A percentile compares a stretch with the other conserved stretches of the same genome.
phyloP scores from a whole-genome alignment of 805 yeast species.

The Ascoidea tarda region DNA sequence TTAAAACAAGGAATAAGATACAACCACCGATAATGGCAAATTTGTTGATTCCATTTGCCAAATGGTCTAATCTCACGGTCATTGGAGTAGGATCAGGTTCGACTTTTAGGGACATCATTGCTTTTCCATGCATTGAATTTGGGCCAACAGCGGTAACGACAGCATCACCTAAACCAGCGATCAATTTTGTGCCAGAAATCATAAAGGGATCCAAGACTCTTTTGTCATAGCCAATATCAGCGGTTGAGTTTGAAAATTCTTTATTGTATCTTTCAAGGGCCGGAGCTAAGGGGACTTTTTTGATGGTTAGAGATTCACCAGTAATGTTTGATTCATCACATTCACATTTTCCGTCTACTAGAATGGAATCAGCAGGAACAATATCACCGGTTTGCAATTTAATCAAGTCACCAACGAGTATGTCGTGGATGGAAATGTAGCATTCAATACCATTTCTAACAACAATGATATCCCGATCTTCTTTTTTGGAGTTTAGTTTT shows the following conservation, averaged over 20 bases:
- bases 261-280: constrained; percentile 20
- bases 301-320: constrained; percentile 83
- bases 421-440: constrained; percentile 55
- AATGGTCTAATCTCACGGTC: constrained; percentile 62
- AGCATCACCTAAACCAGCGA: constrained; percentile 78
- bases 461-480: constrained; percentile 66
- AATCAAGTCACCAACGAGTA: constrained; percentile 79
- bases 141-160: constrained; percentile 84
- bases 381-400: constrained; percentile 87
- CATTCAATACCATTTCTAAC: constrained; percentile 57
- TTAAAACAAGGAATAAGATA: constrained; percentile 64
- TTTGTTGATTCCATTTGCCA: constrained; percentile 92
- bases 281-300: constrained; percentile 41
- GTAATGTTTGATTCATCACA: constrained; percentile 90
- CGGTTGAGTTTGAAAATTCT: not conserved
- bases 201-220: constrained; percentile 62
- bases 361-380: constrained; percentile 75
- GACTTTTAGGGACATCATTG: constrained; percentile 64
- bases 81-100: constrained; percentile 83
- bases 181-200: constrained; percentile 80
- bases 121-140: constrained; percentile 83
- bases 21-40: constrained; percentile 82
- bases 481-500: constrained; percentile 76
- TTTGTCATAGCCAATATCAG: constrained; percentile 9
- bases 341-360: constrained; percentile 63